These are phyloP conservation scores for Heritiera littoralis DNA, from an alignment of 345 rosid species.

Conservation along the genomic window DNA sequence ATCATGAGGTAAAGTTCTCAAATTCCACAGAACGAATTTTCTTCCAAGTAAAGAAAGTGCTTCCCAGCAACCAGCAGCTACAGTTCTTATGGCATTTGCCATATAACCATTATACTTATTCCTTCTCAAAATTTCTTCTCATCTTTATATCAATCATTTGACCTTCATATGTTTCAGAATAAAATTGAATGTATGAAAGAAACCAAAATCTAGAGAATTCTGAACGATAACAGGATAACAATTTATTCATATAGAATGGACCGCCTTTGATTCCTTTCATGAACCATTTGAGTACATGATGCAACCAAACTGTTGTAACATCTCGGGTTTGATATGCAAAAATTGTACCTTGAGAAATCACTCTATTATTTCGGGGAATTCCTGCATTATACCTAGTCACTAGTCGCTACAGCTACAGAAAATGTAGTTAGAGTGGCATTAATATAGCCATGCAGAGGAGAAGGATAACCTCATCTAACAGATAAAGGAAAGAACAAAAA, in stretches of 20 bases:
- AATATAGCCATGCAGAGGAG: neutral
- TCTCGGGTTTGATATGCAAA: neutral
- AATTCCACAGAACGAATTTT: neutral
- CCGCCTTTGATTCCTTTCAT: neutral
- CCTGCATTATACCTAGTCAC: neutral
- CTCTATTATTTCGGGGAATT: neutral
- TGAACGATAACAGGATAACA: neutral
- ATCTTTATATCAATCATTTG: too few relatives aligned
- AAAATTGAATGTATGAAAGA: neutral
- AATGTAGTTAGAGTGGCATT: neutral
- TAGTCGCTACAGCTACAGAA: neutral
- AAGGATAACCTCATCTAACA: neutral
- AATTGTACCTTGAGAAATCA: neutral
- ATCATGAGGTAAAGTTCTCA: neutral
- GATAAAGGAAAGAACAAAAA: neutral
- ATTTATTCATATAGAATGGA: neutral
- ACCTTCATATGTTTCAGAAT: neutral
- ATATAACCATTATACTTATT: neutral
- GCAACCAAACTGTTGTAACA: neutral
- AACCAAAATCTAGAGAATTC: neutral
- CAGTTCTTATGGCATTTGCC: neutral
- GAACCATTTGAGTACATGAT: neutral
- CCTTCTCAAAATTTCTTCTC: too few relatives aligned
- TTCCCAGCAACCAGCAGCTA: neutral
- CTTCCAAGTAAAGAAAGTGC: neutral